These are phyloP conservation scores for Clathrus columnatus DNA, from an alignment of 768 basidiomycete species.

Conservation along the genomic window DNA sequence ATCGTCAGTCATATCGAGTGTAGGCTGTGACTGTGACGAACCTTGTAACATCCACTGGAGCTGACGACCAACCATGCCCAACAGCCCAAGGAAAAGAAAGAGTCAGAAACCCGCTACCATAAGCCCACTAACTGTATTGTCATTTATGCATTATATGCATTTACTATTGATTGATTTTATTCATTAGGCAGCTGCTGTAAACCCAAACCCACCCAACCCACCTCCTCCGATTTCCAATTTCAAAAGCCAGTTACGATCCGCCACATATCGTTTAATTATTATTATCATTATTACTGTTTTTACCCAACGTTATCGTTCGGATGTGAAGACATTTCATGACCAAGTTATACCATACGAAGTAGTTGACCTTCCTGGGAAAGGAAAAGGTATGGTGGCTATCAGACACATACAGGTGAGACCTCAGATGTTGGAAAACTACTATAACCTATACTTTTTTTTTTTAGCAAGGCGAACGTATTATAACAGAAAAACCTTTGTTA, in stretches of 20 bases:
- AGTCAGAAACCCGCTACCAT: background rate
- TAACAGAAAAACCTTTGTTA: slow-evolving; percentile 49
- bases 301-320: background rate
- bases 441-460: background rate
- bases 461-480: slow-evolving; percentile 51
- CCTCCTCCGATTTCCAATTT: background rate
- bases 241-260: background rate
- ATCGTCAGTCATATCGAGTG: background rate
- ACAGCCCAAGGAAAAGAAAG: background rate
- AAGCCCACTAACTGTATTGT: background rate
- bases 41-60: background rate
- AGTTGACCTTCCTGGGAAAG: slow-evolving; percentile 43
- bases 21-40: background rate
- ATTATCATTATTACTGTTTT: slow-evolving; percentile 1
- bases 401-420: slow-evolving; percentile 40
- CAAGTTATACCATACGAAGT: slow-evolving; percentile 28
- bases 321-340: background rate
- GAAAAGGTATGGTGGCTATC: slow-evolving; percentile 45
- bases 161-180: too few species aligned
- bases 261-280: background rate
- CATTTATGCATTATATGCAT: too few species aligned
- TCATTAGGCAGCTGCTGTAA: too few species aligned
- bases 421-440: too few species aligned
- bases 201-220: too few species aligned
- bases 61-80: background rate